Percentiles rank a stretch among this genome's conserved stretches.
phyloP scores from a whole-genome alignment of 495 filamentous ascomycete species.

The Mytilinidion resinicola region DNA sequence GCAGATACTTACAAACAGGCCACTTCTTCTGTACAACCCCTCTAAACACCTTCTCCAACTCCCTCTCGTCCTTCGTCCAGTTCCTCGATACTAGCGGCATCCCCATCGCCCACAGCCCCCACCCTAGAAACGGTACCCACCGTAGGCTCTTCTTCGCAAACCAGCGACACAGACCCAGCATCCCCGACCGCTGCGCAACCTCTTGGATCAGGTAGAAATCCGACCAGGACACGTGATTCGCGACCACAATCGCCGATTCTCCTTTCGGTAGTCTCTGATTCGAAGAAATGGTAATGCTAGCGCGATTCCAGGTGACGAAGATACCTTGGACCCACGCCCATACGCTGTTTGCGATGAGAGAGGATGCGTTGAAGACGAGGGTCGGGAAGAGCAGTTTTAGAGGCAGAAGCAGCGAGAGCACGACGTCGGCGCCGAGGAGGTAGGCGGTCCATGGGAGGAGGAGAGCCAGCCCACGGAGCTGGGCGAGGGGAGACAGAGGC shows the following conservation, averaged over 20 bases:
- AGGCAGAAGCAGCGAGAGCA: slow-evolving; percentile 48
- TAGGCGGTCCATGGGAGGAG: slow-evolving; percentile 45
- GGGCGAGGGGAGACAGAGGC: not conserved
- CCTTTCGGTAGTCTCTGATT: slow-evolving; percentile 37
- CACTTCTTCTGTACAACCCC: slow-evolving; percentile 42
- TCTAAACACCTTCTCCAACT: slow-evolving; percentile 49
- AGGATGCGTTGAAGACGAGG: slow-evolving; percentile 45
- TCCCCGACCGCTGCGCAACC: slow-evolving; percentile 45
- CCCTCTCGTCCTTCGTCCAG: slow-evolving; percentile 48
- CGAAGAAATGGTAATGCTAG: slow-evolving; percentile 45
- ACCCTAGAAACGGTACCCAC: slow-evolving; percentile 52
- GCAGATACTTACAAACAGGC: slow-evolving; percentile 49
- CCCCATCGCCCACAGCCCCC: slow-evolving; percentile 56
- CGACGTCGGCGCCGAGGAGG: slow-evolving; percentile 45
- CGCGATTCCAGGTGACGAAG: slow-evolving; percentile 46
- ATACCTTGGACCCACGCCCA: slow-evolving; percentile 50
- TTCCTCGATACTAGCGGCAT: slow-evolving; percentile 51
- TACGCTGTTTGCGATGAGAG: slow-evolving; percentile 43
- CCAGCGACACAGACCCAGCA: slow-evolving; percentile 52
- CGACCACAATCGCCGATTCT: slow-evolving; percentile 51
- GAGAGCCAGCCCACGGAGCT: slow-evolving; percentile 41
- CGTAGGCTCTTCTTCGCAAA: slow-evolving; percentile 52
- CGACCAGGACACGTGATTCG: slow-evolving; percentile 53
- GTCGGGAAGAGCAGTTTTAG: slow-evolving; percentile 43
- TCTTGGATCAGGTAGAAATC: slow-evolving; percentile 58